Evolutionary conservation across 1,284 basidiomycete genomes (phyloP), one percentile per base, ranked within the genome.

Genomic region (Ustilago hordei): DNA sequence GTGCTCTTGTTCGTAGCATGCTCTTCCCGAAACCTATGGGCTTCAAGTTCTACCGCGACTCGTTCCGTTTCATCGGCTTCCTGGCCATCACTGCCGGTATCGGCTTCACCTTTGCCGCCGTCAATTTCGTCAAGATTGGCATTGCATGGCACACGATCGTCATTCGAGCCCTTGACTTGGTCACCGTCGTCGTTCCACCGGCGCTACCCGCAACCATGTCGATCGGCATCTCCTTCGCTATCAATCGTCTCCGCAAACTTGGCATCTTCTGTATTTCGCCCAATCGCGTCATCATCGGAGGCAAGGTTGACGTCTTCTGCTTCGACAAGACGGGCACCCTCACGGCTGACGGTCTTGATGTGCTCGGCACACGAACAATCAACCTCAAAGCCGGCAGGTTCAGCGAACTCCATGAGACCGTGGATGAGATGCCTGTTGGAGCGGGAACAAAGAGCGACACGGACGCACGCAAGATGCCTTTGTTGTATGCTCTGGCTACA

Each of bases 241-340:
- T 99, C 69, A 89, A 90, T 47, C 91, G 97, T 36, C 90, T 99
- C 34, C 92, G 95, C 65, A 94, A 93, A 84, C 88, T 89, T 4
- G 94, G 93, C 36, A 93, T 99, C 69, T 99, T 94, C 88, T 99
- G 97, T 86, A 98, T 98, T 73, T 95, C 96, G 6, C 97, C 97
- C 0, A 97, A 93, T 80, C 90, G 97, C 36, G 94, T 99, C 81
- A 99, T 99, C 84, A 92, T 99, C 57, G 95, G 92, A 3, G 97
- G 97, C 36, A 97, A 98, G 87, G 90, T 99, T 88, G 98, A 99
- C 78, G 93, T 99, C 8, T 96, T 95, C 82, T 98, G 95, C 87
- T 99, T 99, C 84, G 97, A 99, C 89, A 99, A 99, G 88, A 99
- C 97, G 1, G 97, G 97, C 2, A 99, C 97, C 0, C 89, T 99